Conservation (phyloP, 2,329 filamentous ascomycete genomes). For the Colletotrichum scovillei region DNA sequence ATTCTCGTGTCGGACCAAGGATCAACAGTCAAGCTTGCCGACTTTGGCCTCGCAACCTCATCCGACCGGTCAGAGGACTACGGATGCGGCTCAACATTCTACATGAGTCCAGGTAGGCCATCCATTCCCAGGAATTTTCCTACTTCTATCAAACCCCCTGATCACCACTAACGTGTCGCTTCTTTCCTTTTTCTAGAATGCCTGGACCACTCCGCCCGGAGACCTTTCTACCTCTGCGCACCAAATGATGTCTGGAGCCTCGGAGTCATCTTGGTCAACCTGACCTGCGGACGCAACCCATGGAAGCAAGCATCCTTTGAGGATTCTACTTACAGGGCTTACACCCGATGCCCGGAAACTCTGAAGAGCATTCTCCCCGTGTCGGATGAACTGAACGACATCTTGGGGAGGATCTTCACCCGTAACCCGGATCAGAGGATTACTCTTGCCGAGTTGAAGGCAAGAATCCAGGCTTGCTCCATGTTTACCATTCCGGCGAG, state of each 20-base stretch:
- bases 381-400: slow-evolving; percentile 88
- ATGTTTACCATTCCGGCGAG: slow-evolving; percentile 71
- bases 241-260: slow-evolving; percentile 98
- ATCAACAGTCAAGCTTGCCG: slow-evolving; percentile 92
- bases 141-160: slow-evolving; percentile 24
- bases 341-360: slow-evolving; percentile 85
- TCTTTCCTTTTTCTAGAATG: slow-evolving; percentile 75
- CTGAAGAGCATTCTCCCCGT: slow-evolving; percentile 92
- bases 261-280: slow-evolving; percentile 97
- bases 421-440: slow-evolving; percentile 86
- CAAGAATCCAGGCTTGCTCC: slow-evolving; percentile 80
- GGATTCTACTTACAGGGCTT: slow-evolving; percentile 95
- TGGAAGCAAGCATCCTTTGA: slow-evolving; percentile 97
- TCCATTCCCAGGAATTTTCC: slow-evolving; percentile 39
- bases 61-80: slow-evolving; percentile 90
- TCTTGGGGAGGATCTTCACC: slow-evolving; percentile 89
- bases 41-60: slow-evolving; percentile 94
- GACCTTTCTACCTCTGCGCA: slow-evolving; percentile 86
- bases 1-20: slow-evolving; percentile 91
- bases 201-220: slow-evolving; percentile 79
- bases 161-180: slow-evolving; percentile 43
- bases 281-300: slow-evolving; percentile 97
- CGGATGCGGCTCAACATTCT: slow-evolving; percentile 97
- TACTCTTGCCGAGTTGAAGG: slow-evolving; percentile 81
- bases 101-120: slow-evolving; percentile 95